Conservation (phyloP, 2,329 filamentous ascomycete species). For the Myriosclerotinia curreyana region DNA sequence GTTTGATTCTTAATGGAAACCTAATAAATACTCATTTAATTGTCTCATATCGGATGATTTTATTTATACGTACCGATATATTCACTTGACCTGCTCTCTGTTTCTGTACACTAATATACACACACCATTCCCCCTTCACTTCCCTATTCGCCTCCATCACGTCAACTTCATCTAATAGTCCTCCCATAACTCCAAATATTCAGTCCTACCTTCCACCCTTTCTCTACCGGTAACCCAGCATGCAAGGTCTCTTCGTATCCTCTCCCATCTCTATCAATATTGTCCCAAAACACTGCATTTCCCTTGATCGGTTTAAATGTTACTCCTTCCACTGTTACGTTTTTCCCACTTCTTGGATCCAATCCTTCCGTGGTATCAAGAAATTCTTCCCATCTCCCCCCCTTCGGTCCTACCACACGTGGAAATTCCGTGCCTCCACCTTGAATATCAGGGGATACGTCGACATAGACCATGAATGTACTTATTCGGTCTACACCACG, state of each 20-base stretch:
- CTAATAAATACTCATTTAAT: not conserved
- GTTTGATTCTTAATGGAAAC: not conserved
- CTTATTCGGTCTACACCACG: constrained; percentile 47
- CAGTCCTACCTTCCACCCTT: constrained; percentile 57
- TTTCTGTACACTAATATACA: not conserved
- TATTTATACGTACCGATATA: not conserved
- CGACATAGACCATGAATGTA: constrained; percentile 61
- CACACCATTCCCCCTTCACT: not conserved
- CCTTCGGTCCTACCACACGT: constrained; percentile 43
- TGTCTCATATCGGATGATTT: not conserved
- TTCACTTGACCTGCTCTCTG: not conserved
- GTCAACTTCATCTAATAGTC: constrained; percentile 1
- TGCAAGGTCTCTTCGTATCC: constrained; percentile 60
- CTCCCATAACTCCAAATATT: constrained; percentile 61
- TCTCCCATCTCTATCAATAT: constrained; percentile 52
- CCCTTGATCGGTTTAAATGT: constrained; percentile 57
- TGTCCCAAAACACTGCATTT: constrained; percentile 62
- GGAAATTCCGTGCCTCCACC: constrained; percentile 63
- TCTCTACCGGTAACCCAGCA: constrained; percentile 55
- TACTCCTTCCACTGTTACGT: constrained; percentile 43
- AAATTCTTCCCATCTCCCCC: constrained; percentile 53
- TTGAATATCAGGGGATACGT: constrained; percentile 42
- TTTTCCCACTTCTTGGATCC: constrained; percentile 25
- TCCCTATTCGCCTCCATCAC: not conserved
- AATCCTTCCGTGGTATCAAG: constrained; percentile 48